Evolutionary conservation across 2,329 filamentous ascomycete genomes (phyloP).

Genomic region (Diaporthe citrichinensis): DNA sequence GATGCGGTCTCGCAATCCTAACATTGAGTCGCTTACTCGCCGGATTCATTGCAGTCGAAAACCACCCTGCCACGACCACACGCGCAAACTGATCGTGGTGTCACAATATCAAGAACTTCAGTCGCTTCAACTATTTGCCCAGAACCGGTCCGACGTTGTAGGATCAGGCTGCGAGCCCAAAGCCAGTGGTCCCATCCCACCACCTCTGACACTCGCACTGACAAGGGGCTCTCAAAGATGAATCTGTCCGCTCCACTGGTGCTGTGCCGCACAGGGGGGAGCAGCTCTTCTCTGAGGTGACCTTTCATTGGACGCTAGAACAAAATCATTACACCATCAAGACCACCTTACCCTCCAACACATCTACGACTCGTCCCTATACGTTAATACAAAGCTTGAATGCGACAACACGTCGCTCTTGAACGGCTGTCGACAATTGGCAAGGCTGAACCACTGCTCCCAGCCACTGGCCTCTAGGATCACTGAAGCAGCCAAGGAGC

Average conservation of each 20-base stretch:
- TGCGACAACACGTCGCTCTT: not conserved
- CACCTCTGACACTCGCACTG: constrained; percentile 38
- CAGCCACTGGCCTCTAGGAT: constrained; percentile 28
- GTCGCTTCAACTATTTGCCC: not conserved
- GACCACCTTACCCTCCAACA: not conserved
- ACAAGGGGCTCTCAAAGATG: constrained; percentile 35
- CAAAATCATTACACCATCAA: constrained; percentile 1
- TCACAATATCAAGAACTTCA: not conserved
- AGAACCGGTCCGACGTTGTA: not conserved
- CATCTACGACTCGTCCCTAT: not conserved
- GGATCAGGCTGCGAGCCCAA: constrained; percentile 25
- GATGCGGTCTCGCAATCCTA: not conserved
- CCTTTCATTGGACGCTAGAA: constrained; percentile 8
- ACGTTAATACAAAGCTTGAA: not conserved
- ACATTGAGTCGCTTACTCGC: constrained; percentile 4
- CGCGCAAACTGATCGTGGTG: not conserved
- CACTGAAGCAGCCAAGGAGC: constrained; percentile 14
- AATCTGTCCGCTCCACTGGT: constrained; percentile 33
- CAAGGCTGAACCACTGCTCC: constrained; percentile 37
- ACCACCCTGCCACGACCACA: not conserved
- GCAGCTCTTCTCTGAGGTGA: not conserved
- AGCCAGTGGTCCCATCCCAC: constrained; percentile 36
- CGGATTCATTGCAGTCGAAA: not conserved
- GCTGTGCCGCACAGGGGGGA: constrained; percentile 28
- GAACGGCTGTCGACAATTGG: constrained; percentile 14